Evolutionary conservation across 228 moss, liverwort and hornwort species (phyloP).

Genomic region (Sphagnum magellanicum): DNA sequence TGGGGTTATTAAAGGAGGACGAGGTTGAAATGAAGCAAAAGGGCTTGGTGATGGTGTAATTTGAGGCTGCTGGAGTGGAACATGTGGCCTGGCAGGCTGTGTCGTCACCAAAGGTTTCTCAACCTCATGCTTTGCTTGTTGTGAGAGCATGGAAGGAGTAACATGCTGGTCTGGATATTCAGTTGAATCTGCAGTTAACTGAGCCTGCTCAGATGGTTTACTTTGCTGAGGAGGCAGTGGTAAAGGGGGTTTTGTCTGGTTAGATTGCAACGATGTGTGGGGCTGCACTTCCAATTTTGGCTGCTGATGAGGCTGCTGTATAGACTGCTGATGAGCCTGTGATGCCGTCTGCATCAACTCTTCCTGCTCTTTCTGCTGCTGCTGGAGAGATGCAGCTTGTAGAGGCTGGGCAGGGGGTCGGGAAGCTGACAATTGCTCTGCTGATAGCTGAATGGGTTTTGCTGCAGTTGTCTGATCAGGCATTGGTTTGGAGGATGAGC

Average conservation of each 20-base stretch:
- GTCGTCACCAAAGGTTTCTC: slow-evolving; percentile 55
- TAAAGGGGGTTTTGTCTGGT: slow-evolving; percentile 24
- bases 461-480: slow-evolving; percentile 14
- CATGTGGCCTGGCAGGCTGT: slow-evolving; percentile 36
- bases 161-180: slow-evolving; percentile 19
- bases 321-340: slow-evolving; percentile 38
- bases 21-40: slow-evolving; percentile 50
- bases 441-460: slow-evolving; percentile 13
- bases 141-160: slow-evolving; percentile 30
- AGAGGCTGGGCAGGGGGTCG: slow-evolving; percentile 9
- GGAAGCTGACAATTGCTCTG: slow-evolving; percentile 23
- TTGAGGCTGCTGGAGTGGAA: slow-evolving; percentile 8
- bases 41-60: slow-evolving; percentile 14
- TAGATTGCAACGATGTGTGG: slow-evolving; percentile 37
- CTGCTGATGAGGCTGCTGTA: slow-evolving; percentile 37
- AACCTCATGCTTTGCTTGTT: slow-evolving; percentile 76
- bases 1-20: slow-evolving; percentile 39
- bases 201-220: slow-evolving; percentile 26
- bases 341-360: slow-evolving; percentile 4
- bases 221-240: slow-evolving; percentile 23
- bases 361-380: slow-evolving; percentile 33
- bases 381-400: slow-evolving; percentile 42
- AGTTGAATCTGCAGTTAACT: slow-evolving; percentile 30
- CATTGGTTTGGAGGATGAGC: slow-evolving; percentile 8
- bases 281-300: slow-evolving; percentile 24